A percentile compares a stretch with the other conserved stretches of the same genome.
Conservation (phyloP, 2,329 filamentous ascomycete genomes). For the Beauveria sp. region DNA sequence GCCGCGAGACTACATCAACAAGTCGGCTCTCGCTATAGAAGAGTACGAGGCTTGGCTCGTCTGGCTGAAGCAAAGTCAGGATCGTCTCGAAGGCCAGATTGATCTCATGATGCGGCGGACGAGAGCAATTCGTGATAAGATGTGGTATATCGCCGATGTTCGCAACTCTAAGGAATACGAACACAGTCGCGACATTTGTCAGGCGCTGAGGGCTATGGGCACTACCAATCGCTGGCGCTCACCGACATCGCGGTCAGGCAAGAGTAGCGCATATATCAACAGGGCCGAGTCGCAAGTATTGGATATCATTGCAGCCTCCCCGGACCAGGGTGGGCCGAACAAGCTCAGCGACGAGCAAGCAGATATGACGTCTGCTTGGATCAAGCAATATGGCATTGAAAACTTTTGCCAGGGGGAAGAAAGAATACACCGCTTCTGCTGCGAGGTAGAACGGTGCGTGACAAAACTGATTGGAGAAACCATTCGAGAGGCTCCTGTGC, state of each 20-base stretch:
- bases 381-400: conserved; percentile 73
- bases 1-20: conserved; percentile 60
- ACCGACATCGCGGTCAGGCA: conserved; percentile 38
- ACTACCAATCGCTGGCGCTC: conserved; percentile 50
- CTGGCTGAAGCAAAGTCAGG: conserved; percentile 75
- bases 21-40: conserved; percentile 64
- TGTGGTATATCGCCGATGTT: conserved; percentile 97
- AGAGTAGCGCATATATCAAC: conserved; percentile 59
- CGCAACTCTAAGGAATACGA: conserved; percentile 84
- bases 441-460: conserved; percentile 81
- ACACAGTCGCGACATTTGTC: conserved; percentile 75
- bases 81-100: conserved; percentile 66
- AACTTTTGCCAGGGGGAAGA: conserved; percentile 96
- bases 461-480: conserved; percentile 79
- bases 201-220: conserved; percentile 87
- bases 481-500: conserved; percentile 73
- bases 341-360: conserved; percentile 96
- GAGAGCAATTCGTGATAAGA: conserved; percentile 79
- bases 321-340: conserved; percentile 82
- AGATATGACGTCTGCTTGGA: conserved; percentile 75
- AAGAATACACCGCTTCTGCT: conserved; percentile 85
- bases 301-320: conserved; percentile 74
- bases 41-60: conserved; percentile 77
- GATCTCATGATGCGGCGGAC: conserved; percentile 68
- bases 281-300: conserved; percentile 79